phyloP scores from a whole-genome alignment of 208 protist genomes.

The Trypanosomatidae sp. region DNA sequence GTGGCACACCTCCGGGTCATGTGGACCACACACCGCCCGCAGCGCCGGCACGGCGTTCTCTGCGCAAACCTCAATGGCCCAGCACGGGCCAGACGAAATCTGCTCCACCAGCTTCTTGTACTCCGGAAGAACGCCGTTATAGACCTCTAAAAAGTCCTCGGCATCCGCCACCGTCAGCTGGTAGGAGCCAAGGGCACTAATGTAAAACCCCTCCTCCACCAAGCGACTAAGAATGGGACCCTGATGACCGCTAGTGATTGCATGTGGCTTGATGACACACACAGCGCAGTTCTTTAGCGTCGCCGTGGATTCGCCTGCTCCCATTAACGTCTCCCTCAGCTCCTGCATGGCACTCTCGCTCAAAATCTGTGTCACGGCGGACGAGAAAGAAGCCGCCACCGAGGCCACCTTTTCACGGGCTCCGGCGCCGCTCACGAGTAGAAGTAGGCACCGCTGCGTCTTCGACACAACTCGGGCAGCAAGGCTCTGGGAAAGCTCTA shows the following conservation, averaged over 20 bases:
- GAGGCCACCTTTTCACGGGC: conserved; percentile 49
- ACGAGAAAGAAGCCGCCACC: conserved; percentile 33
- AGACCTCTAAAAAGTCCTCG: conserved; percentile 97
- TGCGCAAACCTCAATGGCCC: conserved; percentile 88
- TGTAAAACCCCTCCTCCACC: conserved; percentile 92
- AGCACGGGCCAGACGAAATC: conserved; percentile 86
- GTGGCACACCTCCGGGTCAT: conserved; percentile 91
- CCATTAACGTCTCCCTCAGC: conserved; percentile 36
- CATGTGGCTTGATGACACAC: conserved; percentile 96
- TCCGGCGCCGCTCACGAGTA: conserved; percentile 61
- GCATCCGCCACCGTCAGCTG: conserved; percentile 87
- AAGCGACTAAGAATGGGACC: conserved; percentile 91
- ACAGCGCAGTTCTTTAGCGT: conserved; percentile 89
- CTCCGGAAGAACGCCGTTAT: conserved; percentile 95
- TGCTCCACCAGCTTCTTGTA: conserved; percentile 93
- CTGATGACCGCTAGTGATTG: conserved; percentile 86
- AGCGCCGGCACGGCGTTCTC: conserved; percentile 85
- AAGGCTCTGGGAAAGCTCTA: conserved; percentile 57
- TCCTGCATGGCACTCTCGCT: conserved; percentile 36
- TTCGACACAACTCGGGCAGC: conserved; percentile 30
- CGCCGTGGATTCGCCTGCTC: conserved; percentile 78
- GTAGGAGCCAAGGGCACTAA: conserved; percentile 92
- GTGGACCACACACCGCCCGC: conserved; percentile 88
- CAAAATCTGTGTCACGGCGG: conserved; percentile 39
- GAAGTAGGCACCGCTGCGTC: conserved; percentile 44